phyloP scores from a whole-genome alignment of 306 rosid species.

The Sicyos edulis region DNA sequence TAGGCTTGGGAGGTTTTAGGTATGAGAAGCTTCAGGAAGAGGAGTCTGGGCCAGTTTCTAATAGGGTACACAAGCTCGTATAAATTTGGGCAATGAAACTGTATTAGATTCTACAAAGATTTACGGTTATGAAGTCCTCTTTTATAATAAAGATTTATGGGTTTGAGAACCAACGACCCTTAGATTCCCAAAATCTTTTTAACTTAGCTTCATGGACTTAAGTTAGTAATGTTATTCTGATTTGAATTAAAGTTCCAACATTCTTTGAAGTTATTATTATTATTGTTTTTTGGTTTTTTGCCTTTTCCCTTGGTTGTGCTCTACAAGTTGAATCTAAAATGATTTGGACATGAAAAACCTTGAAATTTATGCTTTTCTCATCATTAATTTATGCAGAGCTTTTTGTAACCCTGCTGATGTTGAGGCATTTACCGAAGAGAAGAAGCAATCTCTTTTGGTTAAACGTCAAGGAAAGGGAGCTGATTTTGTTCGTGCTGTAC shows the following conservation, averaged over 20 bases:
- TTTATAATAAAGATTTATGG: background rate
- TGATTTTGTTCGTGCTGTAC: slow-evolving; percentile 89
- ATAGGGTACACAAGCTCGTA: background rate
- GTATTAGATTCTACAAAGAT: background rate
- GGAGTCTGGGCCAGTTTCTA: background rate
- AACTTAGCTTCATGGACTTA: background rate
- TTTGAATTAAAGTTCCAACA: background rate
- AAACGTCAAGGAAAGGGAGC: slow-evolving; percentile 92
- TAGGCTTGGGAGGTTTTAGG: background rate
- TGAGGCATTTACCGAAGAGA: slow-evolving; percentile 93
- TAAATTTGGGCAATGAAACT: background rate
- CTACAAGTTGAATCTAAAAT: background rate
- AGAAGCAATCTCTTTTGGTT: slow-evolving; percentile 72
- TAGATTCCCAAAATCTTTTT: background rate
- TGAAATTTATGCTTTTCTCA: slow-evolving; percentile 28
- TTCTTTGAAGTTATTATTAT: background rate
- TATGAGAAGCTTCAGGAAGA: background rate
- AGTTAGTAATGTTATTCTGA: background rate
- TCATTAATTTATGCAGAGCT: slow-evolving; percentile 53
- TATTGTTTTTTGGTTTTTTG: too few species aligned
- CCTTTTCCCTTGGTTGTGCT: background rate
- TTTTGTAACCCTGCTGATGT: slow-evolving; percentile 95
- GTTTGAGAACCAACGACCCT: background rate
- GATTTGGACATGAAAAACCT: background rate
- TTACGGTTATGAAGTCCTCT: too few species aligned